Base-by-base conservation (phyloP, 2,329 filamentous ascomycete species). In the Ambrosiella cleistominuta region DNA sequence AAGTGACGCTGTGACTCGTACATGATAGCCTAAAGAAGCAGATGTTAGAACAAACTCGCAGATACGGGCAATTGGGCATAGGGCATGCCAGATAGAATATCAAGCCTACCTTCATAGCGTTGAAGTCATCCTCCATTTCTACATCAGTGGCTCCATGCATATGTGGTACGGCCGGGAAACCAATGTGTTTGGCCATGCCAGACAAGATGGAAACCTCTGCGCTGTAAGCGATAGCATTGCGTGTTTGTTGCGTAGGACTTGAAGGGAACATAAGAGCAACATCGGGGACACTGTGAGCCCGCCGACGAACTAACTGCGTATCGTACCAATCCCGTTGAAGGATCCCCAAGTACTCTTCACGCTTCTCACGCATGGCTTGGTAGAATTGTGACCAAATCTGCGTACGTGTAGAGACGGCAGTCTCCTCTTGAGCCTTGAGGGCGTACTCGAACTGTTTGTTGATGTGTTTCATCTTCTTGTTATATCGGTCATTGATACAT, bases 151-250 rank as follows among this genome's bases (percentile, higher is more conserved):
- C 86, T 47, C 86, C 79, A 60, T 76, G 76, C 70, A 98, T 84
- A 39, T 86, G 78, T 17, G 93, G 93, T n/a, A 90, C 93, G 38
- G 91, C 90, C 40, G 93, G 93, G 70, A 98, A 98, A 27, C 93
- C 93, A 66, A 95, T 83, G 68, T 96, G 90, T 71, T 96, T 97
- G 40, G 91, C 90, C 56, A 97, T 77, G 42, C 91, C 91, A 5
- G 90, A 84, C 59, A 98, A 73, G 36, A 96, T 81, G 0, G 90
- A 95, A 3, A 98, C 90, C 68, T 98, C 93, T 63, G 85, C 86
- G 68, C 95, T 97, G 72, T 97, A 97, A 52, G 90, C 86, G 54
- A 89, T 79, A 64, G 95, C 90, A 62, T 96, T 86, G 62, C 81
- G 78, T 61, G 95, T 79, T 65, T 91, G 87, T 65, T 90, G 84